These are phyloP conservation scores for Candida ovalis DNA, from an alignment of 805 yeast genomes.

Conservation along the genomic window DNA sequence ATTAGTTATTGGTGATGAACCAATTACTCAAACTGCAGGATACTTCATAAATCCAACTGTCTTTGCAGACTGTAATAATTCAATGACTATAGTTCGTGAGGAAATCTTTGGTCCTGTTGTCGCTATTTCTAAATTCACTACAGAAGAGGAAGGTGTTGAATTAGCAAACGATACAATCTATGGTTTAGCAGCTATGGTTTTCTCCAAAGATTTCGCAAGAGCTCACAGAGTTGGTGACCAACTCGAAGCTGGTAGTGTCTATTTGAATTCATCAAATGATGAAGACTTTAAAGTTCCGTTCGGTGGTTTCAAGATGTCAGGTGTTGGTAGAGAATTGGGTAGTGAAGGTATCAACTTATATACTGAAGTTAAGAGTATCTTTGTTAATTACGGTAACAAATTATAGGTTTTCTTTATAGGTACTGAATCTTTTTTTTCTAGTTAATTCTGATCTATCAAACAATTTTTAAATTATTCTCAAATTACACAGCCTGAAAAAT, in stretches of 20 bases:
- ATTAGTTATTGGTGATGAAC: constrained; percentile 39
- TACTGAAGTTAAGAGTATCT: constrained; percentile 72
- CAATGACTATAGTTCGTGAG: constrained; percentile 65
- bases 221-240: constrained; percentile 50
- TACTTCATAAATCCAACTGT: constrained; percentile 73
- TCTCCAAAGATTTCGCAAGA: constrained; percentile 60
- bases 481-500: neutral
- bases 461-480: neutral
- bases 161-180: constrained; percentile 71
- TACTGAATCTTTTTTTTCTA: neutral
- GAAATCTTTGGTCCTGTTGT: constrained; percentile 91
- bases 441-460: neutral
- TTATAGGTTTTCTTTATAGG: constrained; percentile 6
- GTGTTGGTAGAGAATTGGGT: constrained; percentile 80
- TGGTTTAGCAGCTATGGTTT: constrained; percentile 81
- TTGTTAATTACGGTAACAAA: constrained; percentile 43
- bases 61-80: constrained; percentile 63
- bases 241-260: constrained; percentile 63
- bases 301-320: constrained; percentile 78
- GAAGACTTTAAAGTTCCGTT: constrained; percentile 66
- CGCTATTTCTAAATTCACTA: constrained; percentile 56
- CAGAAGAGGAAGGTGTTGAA: constrained; percentile 63
- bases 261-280: constrained; percentile 67
- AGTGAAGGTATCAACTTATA: constrained; percentile 66
- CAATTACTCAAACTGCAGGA: constrained; percentile 46